Evolutionary conservation across 192 early-diverging fungal genomes (phyloP).

Genomic region (Globomyces pollinis-pini): DNA sequence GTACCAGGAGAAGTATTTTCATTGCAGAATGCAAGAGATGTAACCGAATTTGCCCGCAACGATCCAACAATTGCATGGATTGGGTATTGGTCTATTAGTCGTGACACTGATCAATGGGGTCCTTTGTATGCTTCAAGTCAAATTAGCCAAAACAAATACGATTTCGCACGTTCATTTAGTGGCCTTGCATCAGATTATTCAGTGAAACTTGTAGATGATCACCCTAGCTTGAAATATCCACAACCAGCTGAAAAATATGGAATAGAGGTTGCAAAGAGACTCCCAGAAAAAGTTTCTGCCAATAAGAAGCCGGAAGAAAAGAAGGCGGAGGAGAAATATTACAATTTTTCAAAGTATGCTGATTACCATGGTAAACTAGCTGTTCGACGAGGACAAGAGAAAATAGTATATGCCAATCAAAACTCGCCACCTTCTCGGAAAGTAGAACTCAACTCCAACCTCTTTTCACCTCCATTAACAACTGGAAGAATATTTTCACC

Average conservation of each 20-base stretch:
- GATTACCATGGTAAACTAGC: too few species aligned
- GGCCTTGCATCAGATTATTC: neutral
- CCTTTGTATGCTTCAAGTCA: conserved; percentile 17
- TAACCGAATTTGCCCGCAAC: conserved; percentile 17
- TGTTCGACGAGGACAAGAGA: too few species aligned
- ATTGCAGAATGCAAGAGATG: conserved; percentile 19
- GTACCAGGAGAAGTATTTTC: conserved; percentile 27
- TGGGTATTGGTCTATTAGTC: conserved; percentile 23
- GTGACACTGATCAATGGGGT: conserved; percentile 15
- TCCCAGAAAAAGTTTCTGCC: neutral
- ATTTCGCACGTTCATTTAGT: conserved; percentile 15
- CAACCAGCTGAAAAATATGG: neutral
- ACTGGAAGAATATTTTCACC: conserved; percentile 26
- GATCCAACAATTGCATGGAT: conserved; percentile 7
- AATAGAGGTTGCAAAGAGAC: neutral
- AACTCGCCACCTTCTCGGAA: neutral
- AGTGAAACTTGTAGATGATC: neutral
- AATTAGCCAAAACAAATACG: conserved; percentile 16
- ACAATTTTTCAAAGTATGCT: conserved; percentile 2
- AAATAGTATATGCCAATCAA: neutral
- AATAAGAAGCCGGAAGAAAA: neutral
- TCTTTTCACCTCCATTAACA: neutral
- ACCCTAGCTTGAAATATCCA: neutral
- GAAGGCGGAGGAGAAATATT: conserved; percentile 4
- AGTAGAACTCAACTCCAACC: neutral